Conservation (phyloP, 106 monocot species). For the Posidonia australis region DNA sequence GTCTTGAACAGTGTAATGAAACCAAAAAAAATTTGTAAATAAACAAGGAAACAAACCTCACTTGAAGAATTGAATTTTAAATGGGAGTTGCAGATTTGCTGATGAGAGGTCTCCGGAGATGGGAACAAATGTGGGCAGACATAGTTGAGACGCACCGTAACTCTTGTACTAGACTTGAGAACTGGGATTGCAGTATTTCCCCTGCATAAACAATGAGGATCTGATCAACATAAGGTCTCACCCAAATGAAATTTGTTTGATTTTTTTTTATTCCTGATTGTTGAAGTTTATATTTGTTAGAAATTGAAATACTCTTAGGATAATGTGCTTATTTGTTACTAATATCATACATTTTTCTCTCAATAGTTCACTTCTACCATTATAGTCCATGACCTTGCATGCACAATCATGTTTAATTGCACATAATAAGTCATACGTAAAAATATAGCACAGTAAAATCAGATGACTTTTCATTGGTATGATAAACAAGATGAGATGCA, state of each 20-base stretch:
- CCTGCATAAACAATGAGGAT: conserved; percentile 25
- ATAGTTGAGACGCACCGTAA: conserved; percentile 73
- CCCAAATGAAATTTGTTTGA: no score
- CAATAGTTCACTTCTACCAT: no score
- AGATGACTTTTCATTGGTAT: no score
- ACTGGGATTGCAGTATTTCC: conserved; percentile 79
- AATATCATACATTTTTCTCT: no score
- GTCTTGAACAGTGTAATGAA: not conserved
- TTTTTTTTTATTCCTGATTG: no score
- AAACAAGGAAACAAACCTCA: conserved; percentile 49
- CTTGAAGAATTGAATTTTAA: conserved; percentile 20
- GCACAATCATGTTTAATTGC: not conserved
- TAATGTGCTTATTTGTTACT: no score
- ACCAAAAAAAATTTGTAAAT: not conserved
- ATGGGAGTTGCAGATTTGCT: conserved; percentile 5
- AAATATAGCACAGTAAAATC: no score
- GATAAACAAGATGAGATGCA: no score
- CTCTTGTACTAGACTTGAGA: conserved; percentile 82
- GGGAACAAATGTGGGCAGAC: conserved; percentile 89
- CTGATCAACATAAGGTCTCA: not conserved
- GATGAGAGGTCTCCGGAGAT: conserved; percentile 32
- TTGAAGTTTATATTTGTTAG: no score
- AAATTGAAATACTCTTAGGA: no score
- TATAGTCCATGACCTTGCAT: not conserved
- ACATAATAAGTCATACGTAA: not conserved